Evolutionary conservation across 306 rosid species (phyloP).

Genomic region (Vigna unguiculata): DNA sequence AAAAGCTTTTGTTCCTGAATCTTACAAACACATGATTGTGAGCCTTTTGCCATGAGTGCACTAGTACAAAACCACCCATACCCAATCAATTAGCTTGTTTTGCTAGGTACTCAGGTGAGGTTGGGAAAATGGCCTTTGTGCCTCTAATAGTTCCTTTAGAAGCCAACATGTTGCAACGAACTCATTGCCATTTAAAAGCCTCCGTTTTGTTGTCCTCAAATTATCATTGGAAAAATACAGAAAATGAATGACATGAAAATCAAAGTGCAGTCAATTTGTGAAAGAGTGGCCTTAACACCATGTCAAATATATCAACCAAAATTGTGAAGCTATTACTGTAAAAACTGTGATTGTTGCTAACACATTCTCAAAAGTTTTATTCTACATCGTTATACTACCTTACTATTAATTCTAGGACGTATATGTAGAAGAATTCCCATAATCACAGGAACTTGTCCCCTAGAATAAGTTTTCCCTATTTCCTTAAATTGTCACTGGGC

Average conservation of each 20-base stretch:
- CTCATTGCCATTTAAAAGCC: neutral
- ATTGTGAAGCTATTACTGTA: neutral
- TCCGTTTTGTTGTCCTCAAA: neutral
- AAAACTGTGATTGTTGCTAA: neutral
- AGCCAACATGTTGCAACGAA: neutral
- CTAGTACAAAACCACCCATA: slow-evolving; percentile 26
- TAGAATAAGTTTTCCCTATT: too few species aligned
- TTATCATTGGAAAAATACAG: neutral
- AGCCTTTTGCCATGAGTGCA: slow-evolving; percentile 1
- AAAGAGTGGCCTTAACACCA: slow-evolving; percentile 14
- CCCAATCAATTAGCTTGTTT: slow-evolving; percentile 12
- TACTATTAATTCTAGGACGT: too few species aligned
- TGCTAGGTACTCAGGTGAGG: neutral
- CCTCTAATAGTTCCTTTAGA: neutral
- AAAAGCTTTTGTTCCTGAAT: slow-evolving; percentile 33
- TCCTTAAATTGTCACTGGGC: too few species aligned
- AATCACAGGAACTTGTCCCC: too few species aligned
- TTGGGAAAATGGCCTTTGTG: slow-evolving; percentile 26
- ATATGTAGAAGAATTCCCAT: too few species aligned
- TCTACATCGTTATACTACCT: too few species aligned
- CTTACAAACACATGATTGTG: neutral
- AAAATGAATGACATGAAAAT: neutral
- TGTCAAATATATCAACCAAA: slow-evolving; percentile 17
- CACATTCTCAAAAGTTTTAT: too few species aligned
- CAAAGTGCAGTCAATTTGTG: neutral